phyloP scores from a whole-genome alignment of 2,329 filamentous ascomycete genomes.

The Simplicillium aogashimaense region DNA sequence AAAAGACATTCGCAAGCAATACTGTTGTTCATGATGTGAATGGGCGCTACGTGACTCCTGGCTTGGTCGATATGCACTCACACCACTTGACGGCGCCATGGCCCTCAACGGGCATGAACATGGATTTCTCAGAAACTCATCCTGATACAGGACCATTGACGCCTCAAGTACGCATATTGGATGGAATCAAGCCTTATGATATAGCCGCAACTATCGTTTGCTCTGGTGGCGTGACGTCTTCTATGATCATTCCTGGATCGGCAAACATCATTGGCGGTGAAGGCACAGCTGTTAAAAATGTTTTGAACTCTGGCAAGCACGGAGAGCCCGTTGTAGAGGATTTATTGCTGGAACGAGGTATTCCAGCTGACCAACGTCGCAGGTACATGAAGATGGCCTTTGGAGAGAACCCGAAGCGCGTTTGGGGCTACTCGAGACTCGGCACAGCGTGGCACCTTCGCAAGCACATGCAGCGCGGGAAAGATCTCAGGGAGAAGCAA shows the following conservation, averaged over 20 bases:
- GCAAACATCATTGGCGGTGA: slow-evolving; percentile 36
- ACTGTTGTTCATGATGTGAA: slow-evolving; percentile 18
- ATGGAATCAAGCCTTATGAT: slow-evolving; percentile 29
- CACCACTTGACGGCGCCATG: slow-evolving; percentile 25
- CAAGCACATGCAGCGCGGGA: slow-evolving; percentile 25
- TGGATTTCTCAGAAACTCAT: slow-evolving; percentile 27
- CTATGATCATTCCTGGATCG: slow-evolving; percentile 32
- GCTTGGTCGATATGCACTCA: slow-evolving; percentile 35
- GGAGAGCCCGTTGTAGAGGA: slow-evolving; percentile 29
- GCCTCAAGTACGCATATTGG: slow-evolving; percentile 19
- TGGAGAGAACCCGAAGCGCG: slow-evolving; percentile 31
- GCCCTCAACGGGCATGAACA: slow-evolving; percentile 19
- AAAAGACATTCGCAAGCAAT: slow-evolving; percentile 2
- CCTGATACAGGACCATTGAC: slow-evolving; percentile 21
- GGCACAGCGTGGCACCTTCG: slow-evolving; percentile 28
- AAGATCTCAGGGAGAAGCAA: slow-evolving; percentile 23
- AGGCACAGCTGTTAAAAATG: slow-evolving; percentile 30
- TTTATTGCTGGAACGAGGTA: slow-evolving; percentile 27
- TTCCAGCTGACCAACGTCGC: slow-evolving; percentile 18
- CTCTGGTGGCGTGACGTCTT: slow-evolving; percentile 33
- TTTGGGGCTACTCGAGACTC: slow-evolving; percentile 27
- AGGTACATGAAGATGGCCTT: slow-evolving; percentile 36
- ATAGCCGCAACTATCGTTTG: slow-evolving; percentile 23
- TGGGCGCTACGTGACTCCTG: slow-evolving; percentile 30
- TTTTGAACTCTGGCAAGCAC: slow-evolving; percentile 18